Conservation (phyloP, 2,329 filamentous ascomycete genomes). For the Chrysoporthe austroafricana region DNA sequence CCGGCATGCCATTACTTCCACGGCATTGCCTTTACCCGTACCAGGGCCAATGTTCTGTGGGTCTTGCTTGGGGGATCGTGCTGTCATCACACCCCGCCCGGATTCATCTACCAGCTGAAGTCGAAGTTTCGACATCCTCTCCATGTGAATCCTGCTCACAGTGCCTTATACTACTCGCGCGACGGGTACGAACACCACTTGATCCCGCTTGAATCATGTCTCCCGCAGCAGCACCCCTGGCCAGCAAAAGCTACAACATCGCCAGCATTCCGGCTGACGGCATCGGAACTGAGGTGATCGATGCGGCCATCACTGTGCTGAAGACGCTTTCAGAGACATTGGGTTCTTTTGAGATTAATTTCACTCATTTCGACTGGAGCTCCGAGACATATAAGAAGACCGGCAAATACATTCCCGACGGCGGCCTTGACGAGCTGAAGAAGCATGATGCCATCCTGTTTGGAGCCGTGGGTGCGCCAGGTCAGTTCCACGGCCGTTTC, state of each 20-base stretch:
- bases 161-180: not conserved
- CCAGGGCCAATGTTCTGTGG: too few species aligned
- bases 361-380: slow-evolving; percentile 71
- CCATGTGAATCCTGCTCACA: not conserved
- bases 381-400: slow-evolving; percentile 68
- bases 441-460: slow-evolving; percentile 39
- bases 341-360: slow-evolving; percentile 60
- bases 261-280: slow-evolving; percentile 67
- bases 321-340: slow-evolving; percentile 55
- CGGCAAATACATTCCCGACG: slow-evolving; percentile 67
- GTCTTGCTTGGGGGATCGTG: slow-evolving; percentile 1
- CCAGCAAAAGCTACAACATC: slow-evolving; percentile 46
- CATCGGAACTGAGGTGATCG: slow-evolving; percentile 66
- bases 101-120: slow-evolving; percentile 4
- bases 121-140: not conserved
- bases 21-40: slow-evolving; percentile 27
- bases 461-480: slow-evolving; percentile 38
- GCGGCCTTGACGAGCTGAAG: slow-evolving; percentile 57
- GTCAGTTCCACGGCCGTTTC: slow-evolving; percentile 22
- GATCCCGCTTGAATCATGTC: slow-evolving; percentile 16
- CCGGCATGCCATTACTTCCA: slow-evolving; percentile 2
- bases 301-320: slow-evolving; percentile 63
- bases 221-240: slow-evolving; percentile 20
- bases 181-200: not conserved
- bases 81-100: slow-evolving; percentile 4